Evolutionary conservation across 2,329 filamentous ascomycete genomes (phyloP), one percentile per base, ranked within the genome.

Genomic region (Alternaria atra): DNA sequence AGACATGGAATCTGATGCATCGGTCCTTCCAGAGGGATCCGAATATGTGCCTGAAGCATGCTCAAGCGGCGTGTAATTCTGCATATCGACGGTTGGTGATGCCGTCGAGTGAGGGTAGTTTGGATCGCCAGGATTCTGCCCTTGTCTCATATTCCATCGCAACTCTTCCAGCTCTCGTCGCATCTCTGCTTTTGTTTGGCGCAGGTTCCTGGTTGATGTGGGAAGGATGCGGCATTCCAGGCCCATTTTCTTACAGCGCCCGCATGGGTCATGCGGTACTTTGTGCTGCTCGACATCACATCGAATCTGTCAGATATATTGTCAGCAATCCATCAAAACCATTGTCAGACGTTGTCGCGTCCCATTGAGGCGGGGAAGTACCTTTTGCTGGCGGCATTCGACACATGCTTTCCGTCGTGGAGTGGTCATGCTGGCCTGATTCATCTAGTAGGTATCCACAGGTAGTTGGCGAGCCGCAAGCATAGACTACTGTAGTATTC

Each of bases 231-330:
- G 65, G 53, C 76, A 78, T 39, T 78, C 75, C 12, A 78, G 64
- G 32, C 67, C 68, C 75, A 78, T 77, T 60, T 76, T 77, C 55
- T 69, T 73, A 62, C 76, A 78, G 25, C 76, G 72, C 10, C 66
- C 69, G 60, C 76, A 78, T 40, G 76, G 70, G 50, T 77, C 74
- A 58, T 77, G 76, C 9, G 76, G 75, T n/a, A 72, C 71, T 53
- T 76, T 77, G 64, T 73, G 69, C 61, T 78, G 75, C 63, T 78
- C 75, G 42, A 78, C 76, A 72, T 78, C 75, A 67, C 76, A 78
- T 61, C 74, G 74, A 52, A 78, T 78, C 76, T 78, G 58, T 23
- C 63, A 8, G 17, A 55, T 75, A 56, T 25, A 65, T 7, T 17
- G 54, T 73, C 56, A 74, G 67, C 35, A 34, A 52, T 30, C 51